A percentile compares a stretch with the other conserved stretches of the same genome.
These are phyloP conservation scores for Eucalyptus leucophloia DNA, from an alignment of 345 rosid species.

Conservation along the genomic window DNA sequence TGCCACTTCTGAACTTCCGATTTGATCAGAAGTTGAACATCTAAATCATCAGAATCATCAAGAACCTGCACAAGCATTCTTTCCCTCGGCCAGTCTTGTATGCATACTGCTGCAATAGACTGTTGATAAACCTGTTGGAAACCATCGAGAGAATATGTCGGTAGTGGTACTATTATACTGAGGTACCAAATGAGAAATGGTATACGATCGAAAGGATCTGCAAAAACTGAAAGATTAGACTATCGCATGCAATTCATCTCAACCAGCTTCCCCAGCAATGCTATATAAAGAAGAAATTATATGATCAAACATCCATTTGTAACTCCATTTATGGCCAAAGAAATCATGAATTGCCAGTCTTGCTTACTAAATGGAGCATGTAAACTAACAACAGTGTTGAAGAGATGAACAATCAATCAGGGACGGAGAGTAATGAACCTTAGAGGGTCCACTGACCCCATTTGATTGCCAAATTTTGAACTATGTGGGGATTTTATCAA, in stretches of 20 bases:
- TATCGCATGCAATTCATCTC: neutral
- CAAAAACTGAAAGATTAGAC: neutral
- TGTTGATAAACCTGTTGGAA: conserved; percentile 62
- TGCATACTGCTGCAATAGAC: conserved; percentile 72
- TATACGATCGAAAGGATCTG: neutral
- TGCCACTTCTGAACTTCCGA: conserved; percentile 93
- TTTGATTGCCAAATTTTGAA: neutral
- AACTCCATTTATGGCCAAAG: neutral
- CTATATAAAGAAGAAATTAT: neutral
- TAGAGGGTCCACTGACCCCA: neutral
- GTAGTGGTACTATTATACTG: neutral
- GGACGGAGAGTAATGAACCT: neutral
- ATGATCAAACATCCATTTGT: neutral
- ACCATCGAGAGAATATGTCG: neutral
- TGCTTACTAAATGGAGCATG: neutral
- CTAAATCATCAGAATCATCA: conserved; percentile 80
- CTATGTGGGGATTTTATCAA: neutral
- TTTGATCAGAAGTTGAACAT: conserved; percentile 65
- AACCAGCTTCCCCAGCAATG: neutral
- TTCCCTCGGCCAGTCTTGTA: conserved; percentile 87
- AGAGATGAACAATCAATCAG: neutral
- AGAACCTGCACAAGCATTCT: conserved; percentile 79
- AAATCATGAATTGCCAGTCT: neutral
- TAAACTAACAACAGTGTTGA: neutral
- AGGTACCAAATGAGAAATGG: neutral